Evolutionary conservation across 345 rosid genomes (phyloP).

Genomic region (Populus pruinosa): DNA sequence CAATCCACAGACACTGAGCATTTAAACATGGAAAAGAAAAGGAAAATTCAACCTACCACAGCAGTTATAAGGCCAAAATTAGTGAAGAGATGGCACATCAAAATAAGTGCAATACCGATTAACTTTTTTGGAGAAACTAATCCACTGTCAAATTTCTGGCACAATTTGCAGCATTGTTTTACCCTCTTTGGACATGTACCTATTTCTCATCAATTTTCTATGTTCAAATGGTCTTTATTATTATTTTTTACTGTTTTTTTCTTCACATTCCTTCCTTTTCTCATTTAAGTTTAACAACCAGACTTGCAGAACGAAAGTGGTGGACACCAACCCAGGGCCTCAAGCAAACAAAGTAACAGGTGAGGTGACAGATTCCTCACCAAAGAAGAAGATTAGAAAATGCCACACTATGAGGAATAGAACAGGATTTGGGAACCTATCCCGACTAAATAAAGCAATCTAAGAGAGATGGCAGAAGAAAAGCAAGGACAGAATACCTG

Average conservation of each 20-base stretch:
- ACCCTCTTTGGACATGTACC: background rate
- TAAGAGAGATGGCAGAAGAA: background rate
- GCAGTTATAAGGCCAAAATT: background rate
- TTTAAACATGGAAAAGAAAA: background rate
- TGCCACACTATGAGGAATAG: background rate
- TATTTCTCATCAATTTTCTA: background rate
- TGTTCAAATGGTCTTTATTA: background rate
- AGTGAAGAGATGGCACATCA: background rate
- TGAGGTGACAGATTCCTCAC: background rate
- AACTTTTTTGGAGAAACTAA: background rate
- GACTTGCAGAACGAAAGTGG: background rate
- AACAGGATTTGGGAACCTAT: background rate
- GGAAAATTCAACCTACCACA: too few relatives aligned
- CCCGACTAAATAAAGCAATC: background rate
- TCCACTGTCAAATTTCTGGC: background rate
- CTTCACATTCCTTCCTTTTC: background rate
- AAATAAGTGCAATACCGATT: too few relatives aligned
- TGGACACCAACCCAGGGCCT: background rate
- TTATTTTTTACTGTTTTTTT: too few relatives aligned
- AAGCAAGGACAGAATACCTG: constrained; percentile 35
- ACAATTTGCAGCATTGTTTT: background rate
- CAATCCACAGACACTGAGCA: background rate
- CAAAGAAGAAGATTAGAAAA: background rate
- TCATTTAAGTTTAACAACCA: background rate
- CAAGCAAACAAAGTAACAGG: background rate